Evolutionary conservation across 2,329 filamentous ascomycete species (phyloP).

Genomic region (Penicillium sp.): DNA sequence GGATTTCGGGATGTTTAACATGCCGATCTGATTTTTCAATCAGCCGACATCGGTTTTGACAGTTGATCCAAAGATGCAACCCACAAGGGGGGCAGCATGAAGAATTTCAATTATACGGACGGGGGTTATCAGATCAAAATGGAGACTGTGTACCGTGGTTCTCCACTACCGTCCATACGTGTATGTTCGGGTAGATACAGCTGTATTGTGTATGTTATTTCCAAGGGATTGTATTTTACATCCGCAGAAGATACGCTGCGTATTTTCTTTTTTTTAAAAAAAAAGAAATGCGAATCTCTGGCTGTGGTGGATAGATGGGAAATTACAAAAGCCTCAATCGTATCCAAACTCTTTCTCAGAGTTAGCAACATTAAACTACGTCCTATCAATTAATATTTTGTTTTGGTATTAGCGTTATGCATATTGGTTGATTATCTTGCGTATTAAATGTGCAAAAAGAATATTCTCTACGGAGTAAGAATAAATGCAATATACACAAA

Average conservation of each 20-base stretch:
- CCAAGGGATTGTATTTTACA: neutral
- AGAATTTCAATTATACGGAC: slow-evolving; percentile 8
- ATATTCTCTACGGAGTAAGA: neutral
- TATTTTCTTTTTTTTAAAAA: neutral
- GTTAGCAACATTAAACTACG: too few species aligned
- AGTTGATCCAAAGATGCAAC: slow-evolving; percentile 10
- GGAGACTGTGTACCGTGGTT: neutral
- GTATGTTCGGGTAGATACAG: neutral
- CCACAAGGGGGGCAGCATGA: slow-evolving; percentile 4
- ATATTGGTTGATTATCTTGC: neutral
- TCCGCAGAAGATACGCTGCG: neutral
- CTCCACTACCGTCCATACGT: neutral
- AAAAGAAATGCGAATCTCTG: too few species aligned
- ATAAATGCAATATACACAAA: neutral
- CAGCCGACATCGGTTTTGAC: slow-evolving; percentile 19
- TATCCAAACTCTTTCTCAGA: neutral
- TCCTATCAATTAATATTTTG: neutral
- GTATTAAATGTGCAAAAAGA: neutral
- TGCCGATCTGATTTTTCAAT: slow-evolving; percentile 1
- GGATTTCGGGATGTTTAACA: slow-evolving; percentile 5
- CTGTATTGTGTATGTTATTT: neutral
- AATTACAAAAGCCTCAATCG: too few species aligned
- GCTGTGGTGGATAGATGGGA: neutral
- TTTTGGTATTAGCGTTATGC: neutral
- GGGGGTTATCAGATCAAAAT: slow-evolving; percentile 14